Percentiles rank a stretch among this genome's conserved stretches.
These are phyloP conservation scores for Cudoniella acicularis DNA, from an alignment of 495 filamentous ascomycete species.

Conservation along the genomic window DNA sequence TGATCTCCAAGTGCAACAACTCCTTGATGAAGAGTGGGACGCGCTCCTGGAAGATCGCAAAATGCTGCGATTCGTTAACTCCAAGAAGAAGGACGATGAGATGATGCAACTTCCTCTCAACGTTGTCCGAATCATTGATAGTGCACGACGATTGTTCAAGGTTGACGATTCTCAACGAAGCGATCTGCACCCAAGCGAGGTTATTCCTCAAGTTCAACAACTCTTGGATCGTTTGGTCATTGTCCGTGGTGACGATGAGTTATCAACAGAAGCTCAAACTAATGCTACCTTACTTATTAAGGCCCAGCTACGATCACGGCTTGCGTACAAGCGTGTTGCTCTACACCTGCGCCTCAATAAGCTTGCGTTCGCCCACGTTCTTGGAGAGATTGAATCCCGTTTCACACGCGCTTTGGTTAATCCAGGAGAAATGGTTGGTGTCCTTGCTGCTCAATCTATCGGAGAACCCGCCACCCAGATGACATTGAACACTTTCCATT, in stretches of 20 bases:
- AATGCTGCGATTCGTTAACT: conserved; percentile 62
- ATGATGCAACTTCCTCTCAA: conserved; percentile 90
- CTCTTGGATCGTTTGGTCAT: conserved; percentile 74
- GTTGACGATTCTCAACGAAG: conserved; percentile 80
- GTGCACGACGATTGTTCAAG: conserved; percentile 82
- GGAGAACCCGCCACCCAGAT: conserved; percentile 99
- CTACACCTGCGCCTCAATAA: conserved; percentile 81
- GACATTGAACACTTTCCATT: conserved; percentile 99
- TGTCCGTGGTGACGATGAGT: conserved; percentile 75
- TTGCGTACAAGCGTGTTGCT: conserved; percentile 89
- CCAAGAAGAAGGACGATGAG: conserved; percentile 60
- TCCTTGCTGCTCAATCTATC: conserved; percentile 95
- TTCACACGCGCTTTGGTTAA: conserved; percentile 77
- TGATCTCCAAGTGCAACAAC: conserved; percentile 76
- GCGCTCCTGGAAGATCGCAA: conserved; percentile 68
- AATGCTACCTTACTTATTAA: conserved; percentile 90
- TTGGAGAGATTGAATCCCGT: conserved; percentile 85
- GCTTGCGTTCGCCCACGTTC: conserved; percentile 85
- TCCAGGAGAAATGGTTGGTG: conserved; percentile 98
- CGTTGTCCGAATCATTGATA: conserved; percentile 83
- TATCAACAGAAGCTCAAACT: conserved; percentile 81
- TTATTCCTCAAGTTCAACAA: conserved; percentile 74
- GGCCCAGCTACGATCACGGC: conserved; percentile 79
- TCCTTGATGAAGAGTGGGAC: conserved; percentile 88
- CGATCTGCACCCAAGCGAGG: conserved; percentile 85